Evolutionary conservation across 2,329 filamentous ascomycete genomes (phyloP).

Genomic region (Calycina marina): DNA sequence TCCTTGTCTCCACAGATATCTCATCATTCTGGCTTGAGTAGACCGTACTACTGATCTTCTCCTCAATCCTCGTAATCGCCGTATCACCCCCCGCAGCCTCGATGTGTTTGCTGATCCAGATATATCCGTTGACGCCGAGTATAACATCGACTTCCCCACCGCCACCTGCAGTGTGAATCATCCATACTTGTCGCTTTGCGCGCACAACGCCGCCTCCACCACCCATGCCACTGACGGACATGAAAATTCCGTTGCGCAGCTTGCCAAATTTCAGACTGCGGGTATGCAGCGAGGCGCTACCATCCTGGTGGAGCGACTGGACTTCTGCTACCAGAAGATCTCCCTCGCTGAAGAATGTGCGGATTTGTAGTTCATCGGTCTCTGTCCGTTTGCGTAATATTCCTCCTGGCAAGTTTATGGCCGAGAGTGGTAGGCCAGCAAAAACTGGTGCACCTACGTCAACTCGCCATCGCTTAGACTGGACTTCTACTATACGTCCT

Average conservation of each 20-base stretch:
- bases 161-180: conserved; percentile 43
- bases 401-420: conserved; percentile 89
- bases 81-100: conserved; percentile 35
- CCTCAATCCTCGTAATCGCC: conserved; percentile 74
- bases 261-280: conserved; percentile 89
- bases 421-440: conserved; percentile 69
- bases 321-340: conserved; percentile 92
- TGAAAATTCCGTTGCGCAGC: conserved; percentile 81
- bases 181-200: conserved; percentile 76
- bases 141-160: conserved; percentile 66
- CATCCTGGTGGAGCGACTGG: conserved; percentile 75
- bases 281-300: conserved; percentile 77
- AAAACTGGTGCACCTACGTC: conserved; percentile 82
- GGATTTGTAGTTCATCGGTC: conserved; percentile 92
- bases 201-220: conserved; percentile 71
- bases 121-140: conserved; percentile 90
- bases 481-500: conserved; percentile 88
- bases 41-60: conserved; percentile 68
- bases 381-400: conserved; percentile 84
- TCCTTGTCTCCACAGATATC: conserved; percentile 61
- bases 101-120: conserved; percentile 82
- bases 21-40: conserved; percentile 93
- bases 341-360: conserved; percentile 92
- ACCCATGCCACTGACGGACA: conserved; percentile 66
- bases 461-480: conserved; percentile 84